Conservation (phyloP, 2,329 filamentous ascomycete genomes). For the Talaromyces sp. region DNA sequence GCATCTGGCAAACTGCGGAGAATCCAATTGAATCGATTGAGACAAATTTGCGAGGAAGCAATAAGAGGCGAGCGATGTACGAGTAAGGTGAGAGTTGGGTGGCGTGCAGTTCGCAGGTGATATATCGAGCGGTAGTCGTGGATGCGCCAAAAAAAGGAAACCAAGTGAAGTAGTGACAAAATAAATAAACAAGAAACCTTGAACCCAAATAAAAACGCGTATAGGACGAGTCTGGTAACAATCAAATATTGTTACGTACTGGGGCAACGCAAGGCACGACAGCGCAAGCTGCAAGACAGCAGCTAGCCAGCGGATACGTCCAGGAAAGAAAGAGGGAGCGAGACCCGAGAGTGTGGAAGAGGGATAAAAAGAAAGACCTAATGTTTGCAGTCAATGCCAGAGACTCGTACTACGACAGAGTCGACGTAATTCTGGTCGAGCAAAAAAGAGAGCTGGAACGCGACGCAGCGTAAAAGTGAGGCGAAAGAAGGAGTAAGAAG, state of each 20-base stretch:
- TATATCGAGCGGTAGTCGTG: background rate
- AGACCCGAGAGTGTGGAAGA: background rate
- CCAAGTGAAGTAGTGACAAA: background rate
- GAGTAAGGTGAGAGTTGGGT: background rate
- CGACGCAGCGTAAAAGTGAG: no score
- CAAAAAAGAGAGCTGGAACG: no score
- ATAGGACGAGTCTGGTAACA: background rate
- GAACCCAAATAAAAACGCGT: background rate
- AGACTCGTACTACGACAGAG: no score
- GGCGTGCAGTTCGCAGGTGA: background rate
- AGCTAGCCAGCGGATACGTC: conserved; percentile 2
- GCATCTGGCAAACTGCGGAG: background rate
- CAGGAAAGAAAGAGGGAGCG: background rate
- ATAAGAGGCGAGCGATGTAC: background rate
- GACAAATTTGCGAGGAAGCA: background rate
- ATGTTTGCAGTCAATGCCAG: no score
- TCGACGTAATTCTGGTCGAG: no score
- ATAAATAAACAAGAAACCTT: background rate
- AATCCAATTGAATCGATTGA: background rate
- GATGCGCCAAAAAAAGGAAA: background rate
- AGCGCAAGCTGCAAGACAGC: conserved; percentile 4
- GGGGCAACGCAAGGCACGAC: conserved; percentile 7
- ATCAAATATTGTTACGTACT: background rate
- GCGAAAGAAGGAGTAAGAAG: no score
- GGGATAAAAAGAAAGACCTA: background rate